Conservation (phyloP, 805 yeast species). For the Zygoascus ofunaensis region DNA sequence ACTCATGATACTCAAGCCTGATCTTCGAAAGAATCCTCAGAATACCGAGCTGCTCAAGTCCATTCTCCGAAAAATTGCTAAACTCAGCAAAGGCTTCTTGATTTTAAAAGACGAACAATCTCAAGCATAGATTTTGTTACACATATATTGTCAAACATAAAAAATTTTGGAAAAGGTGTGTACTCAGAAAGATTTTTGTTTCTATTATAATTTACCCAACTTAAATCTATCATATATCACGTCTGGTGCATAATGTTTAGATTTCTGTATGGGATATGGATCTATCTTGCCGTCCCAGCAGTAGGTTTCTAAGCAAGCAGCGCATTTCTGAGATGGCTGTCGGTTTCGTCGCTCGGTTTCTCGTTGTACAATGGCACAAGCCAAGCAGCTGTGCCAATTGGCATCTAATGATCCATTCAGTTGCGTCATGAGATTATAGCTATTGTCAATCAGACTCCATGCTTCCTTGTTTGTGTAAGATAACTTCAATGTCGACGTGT, state of each 20-base stretch:
- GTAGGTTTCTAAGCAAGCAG: conserved; percentile 59
- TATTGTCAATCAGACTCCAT: conserved; percentile 56
- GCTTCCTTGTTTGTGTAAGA: conserved; percentile 52
- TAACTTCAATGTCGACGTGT: conserved; percentile 63
- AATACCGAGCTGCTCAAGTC: conserved; percentile 52
- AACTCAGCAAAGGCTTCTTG: conserved; percentile 39
- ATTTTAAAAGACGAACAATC: conserved; percentile 13
- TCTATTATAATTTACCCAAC: no score
- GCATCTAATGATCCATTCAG: conserved; percentile 60
- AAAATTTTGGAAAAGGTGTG: no score
- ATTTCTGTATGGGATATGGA: conserved; percentile 2
- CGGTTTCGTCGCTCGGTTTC: conserved; percentile 61
- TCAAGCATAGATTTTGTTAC: no score
- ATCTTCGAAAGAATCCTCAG: conserved; percentile 54
- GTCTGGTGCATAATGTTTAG: conserved; percentile 9
- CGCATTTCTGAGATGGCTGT: conserved; percentile 61
- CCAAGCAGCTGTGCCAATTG: conserved; percentile 68
- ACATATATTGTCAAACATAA: no score
- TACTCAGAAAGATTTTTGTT: no score
- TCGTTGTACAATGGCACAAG: conserved; percentile 80
- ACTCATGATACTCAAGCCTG: conserved; percentile 49
- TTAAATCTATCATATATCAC: conserved; percentile 3
- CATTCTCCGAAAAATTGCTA: conserved; percentile 49
- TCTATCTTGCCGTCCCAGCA: conserved; percentile 60
- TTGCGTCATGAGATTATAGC: conserved; percentile 65